Base-by-base conservation (phyloP, 345 rosid species). In the Gossypium anomalum region DNA sequence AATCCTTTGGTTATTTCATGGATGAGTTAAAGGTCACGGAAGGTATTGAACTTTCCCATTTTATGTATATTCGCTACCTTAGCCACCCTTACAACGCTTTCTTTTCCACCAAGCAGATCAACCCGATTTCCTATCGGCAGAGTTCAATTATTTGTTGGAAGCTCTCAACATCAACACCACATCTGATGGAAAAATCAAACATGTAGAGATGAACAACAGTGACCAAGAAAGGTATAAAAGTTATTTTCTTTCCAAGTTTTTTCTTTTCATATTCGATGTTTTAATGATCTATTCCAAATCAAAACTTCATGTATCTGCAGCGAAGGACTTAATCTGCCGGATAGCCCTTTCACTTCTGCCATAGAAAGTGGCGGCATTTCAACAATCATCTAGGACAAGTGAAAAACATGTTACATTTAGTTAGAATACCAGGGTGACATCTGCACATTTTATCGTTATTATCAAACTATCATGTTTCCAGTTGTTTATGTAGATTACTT, bases 311-410 rank as follows among this genome's bases (percentile, higher is more conserved):
- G 57, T 38, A 9, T 51, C 56, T 44, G 80, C 86, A 85, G 86
- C 45, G 86, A 88, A 80, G 82, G 79, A 66, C 72, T 80, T 27
- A 78, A 85, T 74, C 83, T 85, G 29, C 89, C 89, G 0, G 89
- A 86, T 70, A 88, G 88, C 70, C 92, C 88, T 0, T 88, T 88
- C 51, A 82, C 88, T 3, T 62, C 87, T 57, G 76, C 76, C 9
- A 69, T 83, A 81, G 69, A 75, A 67, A 83, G 62, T 27, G 15
- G 81, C 71, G 57, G 76, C 79, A 82, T 78, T 70, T 79, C 82
- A 43, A 34, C 77, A 17, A 67, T 73, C 75, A 77, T 75, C 60
- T 81, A 83, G 81, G 77, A 58, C 63, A 75, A 67, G 80, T 70
- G 67, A 73, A 71, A 72, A 78, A 72, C 80, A 78, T 71, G 75